Evolutionary conservation across 371 early-diverging fungal genomes (phyloP), one percentile per base, ranked within the genome.

Genomic region (Smittium culicis): DNA sequence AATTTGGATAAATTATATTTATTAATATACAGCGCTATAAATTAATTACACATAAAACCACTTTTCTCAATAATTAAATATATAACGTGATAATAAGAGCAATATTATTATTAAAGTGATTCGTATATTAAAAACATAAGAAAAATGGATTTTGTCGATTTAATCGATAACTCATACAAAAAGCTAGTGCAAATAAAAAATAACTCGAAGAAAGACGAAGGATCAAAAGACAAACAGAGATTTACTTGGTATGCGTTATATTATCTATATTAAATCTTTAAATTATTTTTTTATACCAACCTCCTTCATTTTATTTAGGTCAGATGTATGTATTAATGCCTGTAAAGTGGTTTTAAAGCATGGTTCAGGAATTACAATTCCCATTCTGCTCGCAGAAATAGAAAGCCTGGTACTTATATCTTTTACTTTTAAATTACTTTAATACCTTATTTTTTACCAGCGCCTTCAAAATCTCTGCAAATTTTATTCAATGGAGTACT

Each of bases 321-420:
- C 34, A 14, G 35, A 63, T 33, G 31, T 63, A 63, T 63, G 63
- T 33, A 33, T n/a, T 32, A 63, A 25, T 33, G 34, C 32, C n/a
- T 63, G 63, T 33, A 63, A 63, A 33, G n/a, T 63, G 11, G 14
- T 63, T 20, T 34, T n/a, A n/a, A 63, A 63, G 8, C 31, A 63
- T 33, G 63, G 63, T n/a, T n/a, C 63, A 5, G 63, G 63, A 32
- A 63, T 63, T 8, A 63, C 63, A 11, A 63, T 63, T n/a, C 34
- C 63, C 14, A 63, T 63, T 32, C 35, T 63, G 14, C 31, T 63
- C 8, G 2, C 63, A 24, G 63, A 63, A 32, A 11, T 63, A 33
- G 31, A 63, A 32, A 59, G 27, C 27, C 16, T n/a, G 27, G 60
- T 59, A 59, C 16, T 27, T 5, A 16, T 5, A 59, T 14, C 16